These are phyloP conservation scores for Fusarium sp. DNA, from an alignment of 2,329 filamentous ascomycete species.

Conservation along the genomic window DNA sequence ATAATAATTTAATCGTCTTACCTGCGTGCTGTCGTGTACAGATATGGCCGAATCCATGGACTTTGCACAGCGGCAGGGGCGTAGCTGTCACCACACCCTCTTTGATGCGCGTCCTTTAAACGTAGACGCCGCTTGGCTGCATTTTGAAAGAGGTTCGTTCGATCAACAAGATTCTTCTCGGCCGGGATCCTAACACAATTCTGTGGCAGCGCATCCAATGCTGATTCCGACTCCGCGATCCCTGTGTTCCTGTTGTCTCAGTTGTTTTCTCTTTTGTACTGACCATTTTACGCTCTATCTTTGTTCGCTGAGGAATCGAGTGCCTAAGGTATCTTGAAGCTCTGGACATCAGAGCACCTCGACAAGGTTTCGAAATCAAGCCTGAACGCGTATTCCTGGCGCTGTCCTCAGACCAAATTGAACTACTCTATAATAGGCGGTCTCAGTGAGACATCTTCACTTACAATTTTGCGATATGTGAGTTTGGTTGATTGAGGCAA, in stretches of 20 bases:
- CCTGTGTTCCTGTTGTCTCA: constrained; percentile 22
- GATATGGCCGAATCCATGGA: background rate
- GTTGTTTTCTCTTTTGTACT: constrained; percentile 22
- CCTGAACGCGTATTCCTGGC: background rate
- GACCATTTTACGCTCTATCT: background rate
- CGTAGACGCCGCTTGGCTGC: constrained; percentile 22
- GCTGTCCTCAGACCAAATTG: background rate
- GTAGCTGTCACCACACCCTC: constrained; percentile 16
- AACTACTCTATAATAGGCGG: background rate
- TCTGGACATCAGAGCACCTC: background rate
- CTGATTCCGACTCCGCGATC: constrained; percentile 27
- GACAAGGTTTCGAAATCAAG: background rate
- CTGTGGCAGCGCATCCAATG: constrained; percentile 13
- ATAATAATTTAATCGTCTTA: background rate
- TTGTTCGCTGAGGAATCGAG: background rate
- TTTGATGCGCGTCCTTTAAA: constrained; percentile 11
- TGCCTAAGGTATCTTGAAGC: background rate
- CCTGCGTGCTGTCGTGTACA: background rate
- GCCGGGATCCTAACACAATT: constrained; percentile 15
- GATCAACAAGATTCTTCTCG: constrained; percentile 33
- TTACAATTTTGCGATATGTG: background rate
- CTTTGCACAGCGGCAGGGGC: background rate
- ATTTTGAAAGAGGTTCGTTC: constrained; percentile 15
- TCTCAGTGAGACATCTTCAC: background rate
- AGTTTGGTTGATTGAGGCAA: background rate